Evolutionary conservation across 495 filamentous ascomycete species (phyloP), one percentile per base, ranked within the genome.

Genomic region (Aspergillus bridgeri): DNA sequence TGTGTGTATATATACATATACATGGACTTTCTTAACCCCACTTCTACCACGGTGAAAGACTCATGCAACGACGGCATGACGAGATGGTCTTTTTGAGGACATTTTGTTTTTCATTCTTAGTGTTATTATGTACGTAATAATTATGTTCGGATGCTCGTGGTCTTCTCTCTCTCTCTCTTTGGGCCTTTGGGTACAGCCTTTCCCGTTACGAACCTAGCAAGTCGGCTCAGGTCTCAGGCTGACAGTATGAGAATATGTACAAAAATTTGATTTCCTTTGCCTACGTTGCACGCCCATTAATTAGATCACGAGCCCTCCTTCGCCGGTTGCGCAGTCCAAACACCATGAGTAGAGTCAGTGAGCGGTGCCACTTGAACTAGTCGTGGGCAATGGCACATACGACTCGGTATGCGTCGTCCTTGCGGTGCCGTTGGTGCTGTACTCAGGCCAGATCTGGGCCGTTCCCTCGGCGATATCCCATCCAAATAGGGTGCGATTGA

Each of bases 321-420:
- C 33, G 9, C 33, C 33, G 17, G 13, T 38, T 11, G 2, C 33
- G 5, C 33, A 38, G 11, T 15, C 4, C 33, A 15, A 15, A 15
- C 33, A 15, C 33, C 17, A 1, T 38, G 33, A 38, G 33, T 18
- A 11, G 43, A 53, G 22, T 22, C 8, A 22, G 13, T 17, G n/a
- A 53, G 33, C 22, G 15, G 7, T 48, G 13, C 43, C 54, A 17
- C 57, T 62, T 6, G 60, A 42, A 43, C 60, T 66, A 13, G 61
- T 27, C 38, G 65, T 65, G 6, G 79, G 71, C 59, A 83, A 60
- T 7, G 79, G 66, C 44, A 81, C 80, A 60, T 73, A 85, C 6
- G 75, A 70, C 61, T 84, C 73, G 0, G 83, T 84, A 67, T 85
- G 82, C 27, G 83, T 87, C 6, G 81, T 77, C 48, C 69, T 75